These are phyloP conservation scores for Lactarius indigo DNA, from an alignment of 768 basidiomycete genomes.

Conservation along the genomic window DNA sequence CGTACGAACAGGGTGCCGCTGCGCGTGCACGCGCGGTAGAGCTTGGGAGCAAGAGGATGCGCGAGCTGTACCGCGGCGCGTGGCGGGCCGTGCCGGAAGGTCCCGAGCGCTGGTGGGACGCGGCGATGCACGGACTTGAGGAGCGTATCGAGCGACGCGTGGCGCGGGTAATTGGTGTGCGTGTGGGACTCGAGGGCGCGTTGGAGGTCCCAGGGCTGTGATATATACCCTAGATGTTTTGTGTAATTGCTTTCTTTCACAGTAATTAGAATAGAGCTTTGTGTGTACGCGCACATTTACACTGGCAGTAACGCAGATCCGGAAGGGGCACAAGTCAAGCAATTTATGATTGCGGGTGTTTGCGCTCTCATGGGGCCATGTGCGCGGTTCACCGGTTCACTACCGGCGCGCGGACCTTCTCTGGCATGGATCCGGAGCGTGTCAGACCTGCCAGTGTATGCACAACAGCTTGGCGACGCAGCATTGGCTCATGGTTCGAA, in stretches of 20 bases:
- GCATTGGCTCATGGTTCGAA: no score
- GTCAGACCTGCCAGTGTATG: no score
- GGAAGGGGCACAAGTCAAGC: no score
- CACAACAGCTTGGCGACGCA: no score
- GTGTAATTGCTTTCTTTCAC: not conserved
- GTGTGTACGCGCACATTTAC: no score
- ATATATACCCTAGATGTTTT: not conserved
- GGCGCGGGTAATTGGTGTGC: constrained; percentile 29
- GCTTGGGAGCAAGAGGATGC: constrained; percentile 41
- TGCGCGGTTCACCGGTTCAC: no score
- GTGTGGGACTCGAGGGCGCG: constrained; percentile 34
- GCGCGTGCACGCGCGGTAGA: constrained; percentile 27
- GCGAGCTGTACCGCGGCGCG: constrained; percentile 48
- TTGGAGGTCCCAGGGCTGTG: constrained; percentile 1
- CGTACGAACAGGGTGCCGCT: constrained; percentile 23
- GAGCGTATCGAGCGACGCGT: constrained; percentile 30
- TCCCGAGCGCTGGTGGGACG: constrained; percentile 64
- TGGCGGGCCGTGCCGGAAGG: constrained; percentile 59
- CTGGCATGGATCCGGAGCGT: no score
- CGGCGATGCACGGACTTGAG: constrained; percentile 44
- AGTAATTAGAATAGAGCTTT: not conserved
- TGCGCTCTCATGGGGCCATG: no score
- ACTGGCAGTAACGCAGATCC: no score
- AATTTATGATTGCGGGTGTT: no score
- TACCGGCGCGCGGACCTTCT: no score